Base-by-base conservation (phyloP, 257 asterid genomes). In the Solanum paucissectum region DNA sequence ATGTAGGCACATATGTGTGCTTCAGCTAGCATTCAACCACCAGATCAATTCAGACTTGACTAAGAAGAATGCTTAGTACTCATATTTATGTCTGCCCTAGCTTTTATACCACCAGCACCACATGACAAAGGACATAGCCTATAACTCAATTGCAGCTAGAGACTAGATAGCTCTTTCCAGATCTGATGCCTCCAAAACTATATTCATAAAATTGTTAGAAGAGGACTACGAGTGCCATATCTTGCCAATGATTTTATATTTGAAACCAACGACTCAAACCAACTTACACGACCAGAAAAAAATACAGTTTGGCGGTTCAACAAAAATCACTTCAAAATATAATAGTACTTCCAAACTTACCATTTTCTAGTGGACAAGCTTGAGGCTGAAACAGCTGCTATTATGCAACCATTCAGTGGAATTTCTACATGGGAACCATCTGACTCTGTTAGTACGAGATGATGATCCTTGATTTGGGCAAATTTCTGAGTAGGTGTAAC, bases 361-460 rank as follows among this genome's bases (percentile, higher is more conserved):
- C 99, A 97, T 94, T 97, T 97, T 91, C 94, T 93, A 49, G 98
- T 89, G 13, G 98, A 85, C 89, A 91, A 73, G 92, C 84, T 90
- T 89, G 99, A 92, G 82, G 98, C 96, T 1, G 99, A 97, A 89
- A 97, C 98, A 91, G 99, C 95, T n/a, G 89, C 91, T 75, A 95
- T 69, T 29, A 87, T 89, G 92, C 99, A 97, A 55, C 95, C 96
- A 73, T 58, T 92, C 18, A 97, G 95, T 68, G 68, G 91, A 91
- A 97, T 93, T 86, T 94, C 93, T 20, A 90, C 91, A 73, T n/a
- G 81, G 64, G 95, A 92, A 88, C 93, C 94, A 93, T 95, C 98
- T 58, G 93, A 81, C 76, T 95, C 98, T 23, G 83, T 90, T 82
- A 97, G 82, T 86, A 89, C 88, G 69, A 97, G 98, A 89, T 55